A percentile compares a stretch with the other conserved stretches of the same genome.
Evolutionary conservation across 129 eudicot species (phyloP).

Genomic region (Silybum marianum): DNA sequence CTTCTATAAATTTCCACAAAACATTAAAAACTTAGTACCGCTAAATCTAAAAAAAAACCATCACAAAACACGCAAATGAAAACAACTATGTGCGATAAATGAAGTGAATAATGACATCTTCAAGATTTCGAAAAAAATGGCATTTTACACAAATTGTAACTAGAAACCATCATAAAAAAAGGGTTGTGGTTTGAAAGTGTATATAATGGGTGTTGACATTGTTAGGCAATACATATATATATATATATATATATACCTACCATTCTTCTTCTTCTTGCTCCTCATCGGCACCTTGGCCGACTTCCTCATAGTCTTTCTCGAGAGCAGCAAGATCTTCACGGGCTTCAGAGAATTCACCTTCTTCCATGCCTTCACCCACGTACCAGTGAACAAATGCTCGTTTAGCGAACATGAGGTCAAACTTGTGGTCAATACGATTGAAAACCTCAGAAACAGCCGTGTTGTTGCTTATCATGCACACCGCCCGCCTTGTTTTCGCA

Average conservation of each 20-base stretch:
- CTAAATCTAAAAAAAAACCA: neutral
- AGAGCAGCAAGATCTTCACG: slow-evolving; percentile 95
- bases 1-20: slow-evolving; percentile 18
- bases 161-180: neutral
- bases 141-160: neutral
- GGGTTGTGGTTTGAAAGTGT: neutral
- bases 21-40: neutral
- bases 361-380: slow-evolving; percentile 94
- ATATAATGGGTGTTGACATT: neutral
- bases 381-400: slow-evolving; percentile 93
- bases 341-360: slow-evolving; percentile 93
- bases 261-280: slow-evolving; percentile 61
- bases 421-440: slow-evolving; percentile 67
- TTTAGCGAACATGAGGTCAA: slow-evolving; percentile 72
- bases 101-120: neutral
- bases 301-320: slow-evolving; percentile 81
- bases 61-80: neutral
- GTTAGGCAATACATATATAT: neutral
- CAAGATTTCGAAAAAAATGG: neutral
- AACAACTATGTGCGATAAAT: slow-evolving; percentile 12
- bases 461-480: slow-evolving; percentile 90
- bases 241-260: neutral
- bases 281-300: slow-evolving; percentile 71
- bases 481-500: slow-evolving; percentile 74
- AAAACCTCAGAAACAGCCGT: slow-evolving; percentile 85